These are phyloP conservation scores for Neurospora tetrasperma DNA, from an alignment of 495 filamentous ascomycete species.

Conservation along the genomic window DNA sequence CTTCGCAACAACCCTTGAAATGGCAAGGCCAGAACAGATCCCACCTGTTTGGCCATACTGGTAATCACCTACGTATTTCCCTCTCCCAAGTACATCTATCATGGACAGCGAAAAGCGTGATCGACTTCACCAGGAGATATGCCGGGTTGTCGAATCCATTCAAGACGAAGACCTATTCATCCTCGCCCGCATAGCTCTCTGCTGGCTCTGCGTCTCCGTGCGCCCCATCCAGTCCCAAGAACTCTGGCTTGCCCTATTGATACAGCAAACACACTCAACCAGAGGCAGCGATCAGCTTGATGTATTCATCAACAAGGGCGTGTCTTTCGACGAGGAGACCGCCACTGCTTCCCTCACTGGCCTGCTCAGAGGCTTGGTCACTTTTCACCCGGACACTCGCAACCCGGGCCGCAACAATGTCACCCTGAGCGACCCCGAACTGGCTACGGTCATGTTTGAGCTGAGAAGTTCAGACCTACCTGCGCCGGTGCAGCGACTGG, in stretches of 20 bases:
- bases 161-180: background rate
- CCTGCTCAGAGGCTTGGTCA: slow-evolving; percentile 6
- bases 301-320: slow-evolving; percentile 1
- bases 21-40: background rate
- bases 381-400: background rate
- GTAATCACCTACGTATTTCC: background rate
- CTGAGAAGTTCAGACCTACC: background rate
- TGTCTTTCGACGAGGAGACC: slow-evolving; percentile 1
- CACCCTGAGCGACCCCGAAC: slow-evolving; percentile 4
- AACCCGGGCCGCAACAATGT: background rate
- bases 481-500: background rate
- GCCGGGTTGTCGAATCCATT: background rate
- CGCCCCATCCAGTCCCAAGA: slow-evolving; percentile 11
- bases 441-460: slow-evolving; percentile 1
- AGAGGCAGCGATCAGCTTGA: slow-evolving; percentile 9
- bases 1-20: background rate
- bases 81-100: background rate
- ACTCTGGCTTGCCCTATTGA: slow-evolving; percentile 11
- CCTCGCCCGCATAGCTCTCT: slow-evolving; percentile 9
- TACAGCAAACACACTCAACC: slow-evolving; percentile 1
- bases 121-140: slow-evolving; percentile 3
- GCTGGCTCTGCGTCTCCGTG: slow-evolving; percentile 15
- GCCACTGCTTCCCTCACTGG: background rate
- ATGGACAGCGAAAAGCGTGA: slow-evolving; percentile 3
- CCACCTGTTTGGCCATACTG: background rate